Base-by-base conservation (phyloP, 1,284 basidiomycete genomes). In the Pseudozyma sp. region DNA sequence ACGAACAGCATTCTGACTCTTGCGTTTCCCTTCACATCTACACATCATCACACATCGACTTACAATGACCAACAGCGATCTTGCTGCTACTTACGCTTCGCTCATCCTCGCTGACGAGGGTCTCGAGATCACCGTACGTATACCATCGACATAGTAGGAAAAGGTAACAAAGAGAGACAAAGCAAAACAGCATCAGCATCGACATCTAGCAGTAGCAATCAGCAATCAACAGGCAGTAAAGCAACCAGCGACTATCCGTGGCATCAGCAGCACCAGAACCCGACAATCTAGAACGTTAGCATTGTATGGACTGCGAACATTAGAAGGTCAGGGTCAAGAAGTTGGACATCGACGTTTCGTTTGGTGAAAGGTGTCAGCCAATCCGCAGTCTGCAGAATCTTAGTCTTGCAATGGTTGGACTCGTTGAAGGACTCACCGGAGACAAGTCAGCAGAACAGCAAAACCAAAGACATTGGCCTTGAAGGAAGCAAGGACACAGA, bases 61-160 rank as follows among this genome's bases (percentile, higher is more conserved):
- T 49, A 52, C 38, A 12, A 67, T 34, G 10, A 52, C 60, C 58
- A 56, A 70, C 51, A 77, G 70, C 68, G 82, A 83, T 61, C 83
- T 84, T 70, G 77, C 82, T 84, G 83, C 66, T 86, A 86, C 85
- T 92, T 95, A 95, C 25, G 84, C 92, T 35, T 90, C 93, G 4
- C 89, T 99, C 49, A 82, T 94, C 19, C 94, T 95, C 12, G 94
- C 98, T 48, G 90, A 97, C 49, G 89, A 89, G 8, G 96, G 95
- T 25, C 94, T 98, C 38, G 94, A 91, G 31, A 90, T 99, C 64
- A 93, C 95, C 79, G 92, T 94, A 86, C 85, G 93, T 91, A 80
- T 78, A 14, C 16, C 2, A 18, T 45, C 40, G 51, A n/a, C 44
- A 47, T 21, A 21, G 39, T 0, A 44, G 19, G 6, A 21, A 11